A percentile compares a stretch with the other conserved stretches of the same genome.
These are phyloP conservation scores for Boletus sensibilis DNA, from an alignment of 768 basidiomycete species.

Conservation along the genomic window DNA sequence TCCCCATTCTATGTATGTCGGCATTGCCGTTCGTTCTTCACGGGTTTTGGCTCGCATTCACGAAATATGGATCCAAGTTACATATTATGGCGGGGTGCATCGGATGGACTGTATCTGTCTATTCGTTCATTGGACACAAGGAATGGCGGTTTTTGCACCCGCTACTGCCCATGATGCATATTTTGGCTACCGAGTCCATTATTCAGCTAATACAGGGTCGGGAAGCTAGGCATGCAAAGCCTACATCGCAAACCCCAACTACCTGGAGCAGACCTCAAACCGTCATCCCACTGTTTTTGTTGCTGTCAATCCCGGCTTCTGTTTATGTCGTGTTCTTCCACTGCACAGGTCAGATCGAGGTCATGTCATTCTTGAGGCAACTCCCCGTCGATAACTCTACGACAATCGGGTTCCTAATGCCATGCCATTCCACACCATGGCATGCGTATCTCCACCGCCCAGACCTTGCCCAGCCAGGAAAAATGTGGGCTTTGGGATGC, in stretches of 20 bases:
- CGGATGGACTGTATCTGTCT: constrained; percentile 62
- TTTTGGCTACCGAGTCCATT: constrained; percentile 74
- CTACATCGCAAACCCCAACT: not conserved
- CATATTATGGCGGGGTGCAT: constrained; percentile 49
- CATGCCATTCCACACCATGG: constrained; percentile 95
- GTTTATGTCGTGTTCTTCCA: constrained; percentile 75
- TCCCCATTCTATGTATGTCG: constrained; percentile 80
- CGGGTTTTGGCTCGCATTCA: constrained; percentile 46
- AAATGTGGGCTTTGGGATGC: constrained; percentile 85
- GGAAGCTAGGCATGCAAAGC: not conserved
- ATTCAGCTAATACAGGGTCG: constrained; percentile 41
- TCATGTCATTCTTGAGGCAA: constrained; percentile 64
- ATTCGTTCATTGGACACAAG: constrained; percentile 87
- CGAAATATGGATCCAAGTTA: constrained; percentile 27
- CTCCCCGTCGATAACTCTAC: constrained; percentile 52
- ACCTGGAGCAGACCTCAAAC: constrained; percentile 27
- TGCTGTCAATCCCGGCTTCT: constrained; percentile 59
- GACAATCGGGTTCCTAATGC: constrained; percentile 83
- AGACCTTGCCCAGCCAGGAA: constrained; percentile 52
- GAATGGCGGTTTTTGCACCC: constrained; percentile 98
- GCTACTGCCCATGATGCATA: constrained; percentile 76
- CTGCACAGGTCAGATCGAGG: constrained; percentile 73
- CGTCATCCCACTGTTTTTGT: constrained; percentile 40
- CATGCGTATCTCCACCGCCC: constrained; percentile 80
- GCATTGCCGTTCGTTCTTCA: constrained; percentile 70